Evolutionary conservation across 352 stramenopile species (phyloP), one percentile per base, ranked within the genome.

Genomic region (Aphanomyces astaci): DNA sequence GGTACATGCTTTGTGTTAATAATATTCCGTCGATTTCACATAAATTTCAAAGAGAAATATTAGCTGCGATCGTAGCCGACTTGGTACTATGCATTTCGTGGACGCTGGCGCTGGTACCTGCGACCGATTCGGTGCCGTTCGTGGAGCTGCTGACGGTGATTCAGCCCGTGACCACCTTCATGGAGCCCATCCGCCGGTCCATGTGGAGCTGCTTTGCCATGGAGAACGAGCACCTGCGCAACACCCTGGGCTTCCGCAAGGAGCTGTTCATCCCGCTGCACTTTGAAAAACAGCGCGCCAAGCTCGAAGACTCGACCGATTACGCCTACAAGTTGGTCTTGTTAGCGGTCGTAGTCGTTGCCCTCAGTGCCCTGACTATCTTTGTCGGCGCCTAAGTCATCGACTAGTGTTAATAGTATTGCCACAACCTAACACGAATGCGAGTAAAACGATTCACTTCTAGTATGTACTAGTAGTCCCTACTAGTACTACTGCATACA

Each of bases 141-240:
- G 65, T 74, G 27, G 76, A 68, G 25, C 73, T 94, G 4, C 78
- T 80, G n/a, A 69, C 90, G 30, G 91, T 92, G 32, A 49, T 94
- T 31, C 84, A 90, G 73, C 86, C 84, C 31, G 86, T 91, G 53
- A 91, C 86, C 4, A 92, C 90, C 77, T 83, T 94, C 24, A 64
- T 87, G 4, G 84, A 94, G 73, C 76, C 92, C 11, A 90, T 94
- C 45, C 82, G 86, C 17, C 84, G 86, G 43, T 91, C 86, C 5
- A 90, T 90, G 54, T 94, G 86, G 86, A 89, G 84, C 68, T 92
- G 92, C 56, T 92, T 94, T 62, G 76, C 80, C 0, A 76, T 94
- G 32, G 86, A 94, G 62, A 94, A 94, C 55, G 86, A 94, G 73
- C 84, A 92, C 52, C 56, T 92, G 54, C 84, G 86, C 73, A 94